Evolutionary conservation across 805 yeast genomes (phyloP), one percentile per base, ranked within the genome.

Genomic region (Saturnispora silvae): DNA sequence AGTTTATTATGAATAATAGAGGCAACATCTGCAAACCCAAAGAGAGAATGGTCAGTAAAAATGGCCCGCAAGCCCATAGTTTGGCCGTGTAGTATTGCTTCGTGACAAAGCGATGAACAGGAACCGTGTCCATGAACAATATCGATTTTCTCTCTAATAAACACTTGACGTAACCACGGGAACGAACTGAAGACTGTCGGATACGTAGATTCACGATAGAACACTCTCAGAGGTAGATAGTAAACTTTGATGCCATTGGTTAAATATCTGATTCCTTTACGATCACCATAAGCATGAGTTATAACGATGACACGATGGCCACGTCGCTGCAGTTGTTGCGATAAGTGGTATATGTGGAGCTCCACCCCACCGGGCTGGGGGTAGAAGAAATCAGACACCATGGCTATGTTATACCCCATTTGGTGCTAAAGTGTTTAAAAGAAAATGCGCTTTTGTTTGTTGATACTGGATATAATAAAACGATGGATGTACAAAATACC

Each of bases 291-390:
- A 16, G 85, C 77, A 57, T 92, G 99, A 8, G 98, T 86, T 23
- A 92, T 70, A 18, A 92, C 73, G 5, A 87, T 61, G 9, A 89
- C 96, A 4, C 82, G 73, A 52, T 87, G 96, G 7, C 96, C 96
- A 28, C 77, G 59, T 16, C 72, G 73, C 8, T 84, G 78, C 38
- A 87, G 70, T 50, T 79, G 75, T 56, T 85, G 94, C 0, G 97
- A 78, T 18, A 92, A 60, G 56, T 92, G 97, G 56, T 84, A 85
- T 14, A 89, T 82, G 54, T 92, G 98, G 44, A 89, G 76, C 56
- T 92, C 99, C 2, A 92, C 94, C 8, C 99, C 99, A 3, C 99
- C 99, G 0, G 96, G 81, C 54, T 92, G 98, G 9, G 99, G 99
- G 60, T 82, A 92, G 72, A 92, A 92, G 65, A 86, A 92, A 59